Percentiles rank a stretch among this genome's conserved stretches.
Conservation (phyloP, 2,329 filamentous ascomycete genomes). For the Colletotrichum simmondsii region DNA sequence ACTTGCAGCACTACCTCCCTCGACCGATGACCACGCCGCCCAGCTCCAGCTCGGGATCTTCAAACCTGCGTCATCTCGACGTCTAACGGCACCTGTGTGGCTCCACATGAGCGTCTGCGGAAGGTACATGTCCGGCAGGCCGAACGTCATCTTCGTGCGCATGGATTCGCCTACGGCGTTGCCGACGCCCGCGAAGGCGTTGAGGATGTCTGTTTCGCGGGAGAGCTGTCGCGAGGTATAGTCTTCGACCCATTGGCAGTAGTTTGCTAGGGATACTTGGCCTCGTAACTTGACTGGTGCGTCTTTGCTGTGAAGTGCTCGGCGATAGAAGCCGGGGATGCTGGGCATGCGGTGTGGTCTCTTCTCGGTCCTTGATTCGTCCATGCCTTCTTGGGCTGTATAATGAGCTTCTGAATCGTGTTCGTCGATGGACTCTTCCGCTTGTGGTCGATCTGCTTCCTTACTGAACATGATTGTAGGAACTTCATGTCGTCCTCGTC, state of each 20-base stretch:
- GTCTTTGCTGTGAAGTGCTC: neutral
- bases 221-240: conserved; percentile 45
- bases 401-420: neutral
- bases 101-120: conserved; percentile 24
- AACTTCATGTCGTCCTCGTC: neutral
- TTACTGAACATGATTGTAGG: neutral
- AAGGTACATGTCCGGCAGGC: conserved; percentile 2
- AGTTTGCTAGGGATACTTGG: conserved; percentile 44
- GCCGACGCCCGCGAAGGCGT: conserved; percentile 29
- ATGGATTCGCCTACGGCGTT: conserved; percentile 11
- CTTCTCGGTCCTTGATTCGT: neutral
- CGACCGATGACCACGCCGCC: conserved; percentile 5
- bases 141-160: neutral
- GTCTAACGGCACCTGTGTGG: neutral
- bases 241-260: conserved; percentile 52
- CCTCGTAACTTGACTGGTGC: neutral
- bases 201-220: conserved; percentile 14
- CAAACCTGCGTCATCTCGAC: neutral
- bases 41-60: conserved; percentile 21
- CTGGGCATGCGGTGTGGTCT: neutral
- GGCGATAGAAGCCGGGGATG: conserved; percentile 10
- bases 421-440: neutral
- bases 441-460: neutral
- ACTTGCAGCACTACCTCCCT: neutral
- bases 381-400: neutral